Percentiles rank a stretch among this genome's conserved stretches.
Conservation (phyloP, 2,329 filamentous ascomycete genomes). For the Colletotrichum camelliae region DNA sequence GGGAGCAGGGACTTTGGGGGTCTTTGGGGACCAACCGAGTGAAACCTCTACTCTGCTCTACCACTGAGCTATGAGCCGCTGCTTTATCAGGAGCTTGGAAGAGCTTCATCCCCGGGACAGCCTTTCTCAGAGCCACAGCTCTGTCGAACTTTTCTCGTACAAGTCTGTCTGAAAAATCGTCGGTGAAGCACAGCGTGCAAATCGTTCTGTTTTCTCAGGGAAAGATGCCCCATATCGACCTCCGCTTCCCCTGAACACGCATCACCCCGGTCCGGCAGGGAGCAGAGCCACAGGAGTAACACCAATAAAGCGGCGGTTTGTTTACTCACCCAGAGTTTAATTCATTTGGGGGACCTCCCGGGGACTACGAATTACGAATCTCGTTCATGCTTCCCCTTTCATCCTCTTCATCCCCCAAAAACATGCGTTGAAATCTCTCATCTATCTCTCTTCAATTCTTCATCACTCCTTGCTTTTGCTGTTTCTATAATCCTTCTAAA, state of each 20-base stretch:
- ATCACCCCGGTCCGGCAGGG: neutral
- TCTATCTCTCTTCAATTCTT: neutral
- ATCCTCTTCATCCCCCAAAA: neutral
- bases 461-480: neutral
- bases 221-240: neutral
- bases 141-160: neutral
- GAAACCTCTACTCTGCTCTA: neutral
- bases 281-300: neutral
- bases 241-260: neutral
- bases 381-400: neutral
- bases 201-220: neutral
- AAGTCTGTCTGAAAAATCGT: neutral
- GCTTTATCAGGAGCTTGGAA: neutral
- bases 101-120: neutral
- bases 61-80: neutral
- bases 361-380: neutral
- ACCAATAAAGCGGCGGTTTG: constrained; percentile 18
- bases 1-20: constrained; percentile 5
- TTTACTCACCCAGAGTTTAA: constrained; percentile 19
- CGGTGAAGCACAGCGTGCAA: rapidly evolving
- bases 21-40: neutral
- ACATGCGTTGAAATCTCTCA: neutral
- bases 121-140: neutral
- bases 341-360: constrained; percentile 4
- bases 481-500: neutral